These are phyloP conservation scores for Russula dissimulans DNA, from an alignment of 768 basidiomycete species.

Conservation along the genomic window DNA sequence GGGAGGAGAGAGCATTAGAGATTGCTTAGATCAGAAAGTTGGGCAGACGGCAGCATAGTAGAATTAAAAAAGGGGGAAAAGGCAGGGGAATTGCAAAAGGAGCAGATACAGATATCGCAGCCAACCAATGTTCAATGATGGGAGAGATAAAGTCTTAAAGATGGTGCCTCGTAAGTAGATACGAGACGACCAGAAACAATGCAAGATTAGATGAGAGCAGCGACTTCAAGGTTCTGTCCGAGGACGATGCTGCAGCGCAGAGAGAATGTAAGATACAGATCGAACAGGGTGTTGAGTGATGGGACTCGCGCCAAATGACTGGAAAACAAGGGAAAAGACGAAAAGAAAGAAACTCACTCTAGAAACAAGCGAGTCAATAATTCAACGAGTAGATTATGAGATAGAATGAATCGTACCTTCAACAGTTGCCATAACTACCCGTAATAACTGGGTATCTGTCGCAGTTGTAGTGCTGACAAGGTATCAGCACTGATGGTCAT, in stretches of 20 bases:
- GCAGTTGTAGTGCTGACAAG: constrained; percentile 70
- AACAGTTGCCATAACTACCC: constrained; percentile 92
- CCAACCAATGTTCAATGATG: constrained; percentile 2
- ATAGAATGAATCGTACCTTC: constrained; percentile 54
- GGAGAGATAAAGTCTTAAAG: background rate
- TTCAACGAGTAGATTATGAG: constrained; percentile 8
- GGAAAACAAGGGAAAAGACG: constrained; percentile 23
- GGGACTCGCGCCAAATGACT: constrained; percentile 17
- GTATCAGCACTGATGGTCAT: constrained; percentile 16
- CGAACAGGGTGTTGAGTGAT: constrained; percentile 27
- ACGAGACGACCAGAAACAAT: constrained; percentile 8
- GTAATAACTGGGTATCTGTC: constrained; percentile 79
- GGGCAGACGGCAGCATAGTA: constrained; percentile 18
- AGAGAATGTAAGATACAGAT: constrained; percentile 22
- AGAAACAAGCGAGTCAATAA: constrained; percentile 19
- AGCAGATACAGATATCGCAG: constrained; percentile 4
- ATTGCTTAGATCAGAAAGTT: constrained; percentile 26
- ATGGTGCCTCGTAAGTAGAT: constrained; percentile 8
- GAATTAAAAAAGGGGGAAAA: background rate
- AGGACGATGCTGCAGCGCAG: constrained; percentile 52
- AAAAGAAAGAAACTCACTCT: constrained; percentile 55
- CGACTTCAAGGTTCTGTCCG: constrained; percentile 53
- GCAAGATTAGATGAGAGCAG: constrained; percentile 48
- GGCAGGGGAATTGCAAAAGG: background rate
- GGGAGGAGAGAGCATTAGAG: constrained; percentile 20